A percentile compares a stretch with the other conserved stretches of the same genome.
phyloP scores from a whole-genome alignment of 2,329 filamentous ascomycete genomes.

The Scleromitrula shiraiana region DNA sequence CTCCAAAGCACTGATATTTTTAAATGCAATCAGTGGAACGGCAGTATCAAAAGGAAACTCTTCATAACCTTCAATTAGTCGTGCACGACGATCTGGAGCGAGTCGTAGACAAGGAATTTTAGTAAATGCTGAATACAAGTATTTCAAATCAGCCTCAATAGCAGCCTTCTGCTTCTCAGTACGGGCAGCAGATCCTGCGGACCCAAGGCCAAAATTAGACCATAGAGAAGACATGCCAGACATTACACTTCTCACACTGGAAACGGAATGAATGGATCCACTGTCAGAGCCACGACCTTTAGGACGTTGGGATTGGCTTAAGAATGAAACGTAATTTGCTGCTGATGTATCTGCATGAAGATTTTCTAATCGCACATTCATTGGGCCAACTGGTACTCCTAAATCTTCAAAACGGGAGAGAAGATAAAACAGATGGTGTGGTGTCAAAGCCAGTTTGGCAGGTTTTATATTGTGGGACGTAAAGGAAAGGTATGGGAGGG shows the following conservation, averaged over 20 bases:
- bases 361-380: conserved; percentile 94
- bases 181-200: conserved; percentile 71
- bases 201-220: conserved; percentile 77
- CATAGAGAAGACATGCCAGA: conserved; percentile 91
- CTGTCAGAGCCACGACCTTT: conserved; percentile 74
- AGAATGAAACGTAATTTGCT: conserved; percentile 91
- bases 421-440: conserved; percentile 94
- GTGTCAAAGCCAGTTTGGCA: conserved; percentile 83
- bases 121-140: conserved; percentile 95
- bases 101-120: conserved; percentile 91
- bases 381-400: conserved; percentile 81
- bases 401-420: conserved; percentile 93
- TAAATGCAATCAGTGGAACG: conserved; percentile 93
- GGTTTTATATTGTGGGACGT: conserved; percentile 80
- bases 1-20: conserved; percentile 89
- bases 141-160: conserved; percentile 80
- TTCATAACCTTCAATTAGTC: conserved; percentile 86
- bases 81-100: conserved; percentile 86
- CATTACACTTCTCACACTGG: conserved; percentile 95
- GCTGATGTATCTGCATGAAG: conserved; percentile 81
- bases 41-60: conserved; percentile 98
- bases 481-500: conserved; percentile 77
- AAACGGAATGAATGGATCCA: conserved; percentile 89
- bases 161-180: conserved; percentile 85
- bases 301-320: conserved; percentile 73